Evolutionary conservation across 345 rosid species (phyloP).

Genomic region (Salix dunnii): DNA sequence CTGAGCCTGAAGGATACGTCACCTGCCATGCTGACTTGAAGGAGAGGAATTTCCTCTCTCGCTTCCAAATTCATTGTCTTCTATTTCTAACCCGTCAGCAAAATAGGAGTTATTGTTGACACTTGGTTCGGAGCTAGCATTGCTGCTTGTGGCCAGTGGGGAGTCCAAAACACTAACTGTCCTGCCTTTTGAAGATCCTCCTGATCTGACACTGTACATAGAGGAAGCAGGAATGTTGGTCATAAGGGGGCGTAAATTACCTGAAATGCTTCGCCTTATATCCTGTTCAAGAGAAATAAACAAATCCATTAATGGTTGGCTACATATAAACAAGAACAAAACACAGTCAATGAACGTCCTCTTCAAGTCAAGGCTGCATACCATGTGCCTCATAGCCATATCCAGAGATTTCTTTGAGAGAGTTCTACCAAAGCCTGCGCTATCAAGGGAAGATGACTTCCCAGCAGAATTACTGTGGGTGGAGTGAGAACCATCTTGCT

Average conservation of each 20-base stretch:
- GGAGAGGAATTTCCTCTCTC: slow-evolving; percentile 51
- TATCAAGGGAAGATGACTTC: slow-evolving; percentile 21
- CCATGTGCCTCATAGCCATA: slow-evolving; percentile 35
- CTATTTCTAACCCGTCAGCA: slow-evolving; percentile 19
- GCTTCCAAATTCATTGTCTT: slow-evolving; percentile 34
- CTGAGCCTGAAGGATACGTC: not conserved
- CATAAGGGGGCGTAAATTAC: slow-evolving; percentile 35
- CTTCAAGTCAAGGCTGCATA: not conserved
- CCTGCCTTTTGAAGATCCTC: slow-evolving; percentile 26
- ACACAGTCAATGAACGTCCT: not conserved
- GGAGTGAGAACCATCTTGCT: slow-evolving; percentile 35
- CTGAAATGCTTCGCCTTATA: slow-evolving; percentile 23
- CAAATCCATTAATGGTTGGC: not conserved
- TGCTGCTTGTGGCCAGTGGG: slow-evolving; percentile 28
- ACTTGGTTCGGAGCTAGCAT: slow-evolving; percentile 28
- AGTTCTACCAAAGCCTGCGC: slow-evolving; percentile 25
- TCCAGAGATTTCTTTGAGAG: slow-evolving; percentile 31
- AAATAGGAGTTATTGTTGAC: slow-evolving; percentile 19
- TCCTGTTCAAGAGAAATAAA: slow-evolving; percentile 19
- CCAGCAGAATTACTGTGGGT: slow-evolving; percentile 28
- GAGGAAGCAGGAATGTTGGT: slow-evolving; percentile 74
- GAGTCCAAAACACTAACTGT: slow-evolving; percentile 20
- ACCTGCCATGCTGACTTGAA: slow-evolving; percentile 33
- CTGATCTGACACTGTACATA: slow-evolving; percentile 30
- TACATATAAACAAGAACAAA: not conserved